These are phyloP conservation scores for Colletotrichum caudatum DNA, from an alignment of 2,329 filamentous ascomycete genomes.

Conservation along the genomic window DNA sequence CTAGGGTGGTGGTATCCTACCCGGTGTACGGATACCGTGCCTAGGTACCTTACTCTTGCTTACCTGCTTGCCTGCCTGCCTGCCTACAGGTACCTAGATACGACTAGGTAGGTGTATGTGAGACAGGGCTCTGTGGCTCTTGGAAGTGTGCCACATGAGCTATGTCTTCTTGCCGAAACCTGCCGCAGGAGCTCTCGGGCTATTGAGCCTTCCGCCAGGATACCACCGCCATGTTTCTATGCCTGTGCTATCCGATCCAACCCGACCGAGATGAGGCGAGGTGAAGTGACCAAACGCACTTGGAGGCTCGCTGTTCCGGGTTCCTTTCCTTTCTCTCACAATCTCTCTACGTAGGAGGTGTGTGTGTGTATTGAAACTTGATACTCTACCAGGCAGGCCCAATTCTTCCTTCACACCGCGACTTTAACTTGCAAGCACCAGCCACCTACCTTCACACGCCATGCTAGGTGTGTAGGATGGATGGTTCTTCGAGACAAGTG, in stretches of 20 bases:
- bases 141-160: constrained; percentile 3
- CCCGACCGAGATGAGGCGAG: background rate
- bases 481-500: constrained; percentile 11
- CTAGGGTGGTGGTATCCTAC: background rate
- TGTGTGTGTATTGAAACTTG: no score
- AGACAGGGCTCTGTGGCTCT: constrained; percentile 20
- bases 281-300: background rate
- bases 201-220: constrained; percentile 8
- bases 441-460: constrained; percentile 8
- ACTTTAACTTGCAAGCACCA: constrained; percentile 18
- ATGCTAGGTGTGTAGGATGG: background rate
- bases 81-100: background rate
- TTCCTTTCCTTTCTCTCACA: background rate
- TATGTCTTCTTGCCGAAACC: constrained; percentile 34
- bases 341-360: background rate
- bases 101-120: background rate
- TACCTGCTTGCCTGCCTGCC: no score
- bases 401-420: constrained; percentile 14
- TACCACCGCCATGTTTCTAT: constrained; percentile 2
- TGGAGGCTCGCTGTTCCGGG: no score
- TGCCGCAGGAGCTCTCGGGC: constrained; percentile 26
- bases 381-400: background rate
- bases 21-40: background rate
- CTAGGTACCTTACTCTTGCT: background rate
- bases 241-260: constrained; percentile 7